Evolutionary conservation across 306 rosid genomes (phyloP), one percentile per base, ranked within the genome.

Genomic region (Vigna reflexopilosa): DNA sequence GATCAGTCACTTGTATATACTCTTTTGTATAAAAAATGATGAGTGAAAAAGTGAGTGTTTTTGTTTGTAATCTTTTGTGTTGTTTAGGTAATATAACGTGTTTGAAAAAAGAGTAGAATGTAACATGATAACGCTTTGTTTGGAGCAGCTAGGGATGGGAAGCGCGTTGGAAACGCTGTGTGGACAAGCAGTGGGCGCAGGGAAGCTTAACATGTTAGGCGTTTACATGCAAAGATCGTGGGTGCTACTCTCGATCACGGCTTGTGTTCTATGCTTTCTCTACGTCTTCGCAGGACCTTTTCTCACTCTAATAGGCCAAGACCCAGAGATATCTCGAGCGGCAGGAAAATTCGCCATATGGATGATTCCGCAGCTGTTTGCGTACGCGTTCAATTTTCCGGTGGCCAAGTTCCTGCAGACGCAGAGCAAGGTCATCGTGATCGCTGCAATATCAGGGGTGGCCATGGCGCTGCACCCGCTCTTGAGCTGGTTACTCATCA

Each of bases 341-440:
- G 94, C 98, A 0, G 98, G 98, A 12, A 54, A 64, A 14, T 81
- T 94, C 47, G 83, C 98, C 0, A 1, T 91, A 6, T 94, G 89
- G 87, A 91, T 94, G 98, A 88, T 94, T 4, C 98, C 98, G 3
- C 96, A 94, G 84, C 79, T 94, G 5, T 94, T 86, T 20, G 98
- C 98, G 0, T 94, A 94, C 80, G 89, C 98, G 2, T 0, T 90
- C 48, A 86, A 88, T 48, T 94, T 90, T 49, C 98, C 97, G 2
- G 80, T 89, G 16, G 72, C 88, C 3, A 94, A 94, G 89, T 94
- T 94, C 69, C 66, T 94, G 63, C 98, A 91, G 81, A 52, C 98
- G 14, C 95, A 94, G 86, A 94, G 98, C 86, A 91, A 84, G 88
- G 90, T 94, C 19, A 89, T 87, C 86, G 96, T 83, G n/a, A 94